A percentile compares a stretch with the other conserved stretches of the same genome.
Evolutionary conservation across 495 filamentous ascomycete genomes (phyloP).

Genomic region (Tuber microsphaerosporum): DNA sequence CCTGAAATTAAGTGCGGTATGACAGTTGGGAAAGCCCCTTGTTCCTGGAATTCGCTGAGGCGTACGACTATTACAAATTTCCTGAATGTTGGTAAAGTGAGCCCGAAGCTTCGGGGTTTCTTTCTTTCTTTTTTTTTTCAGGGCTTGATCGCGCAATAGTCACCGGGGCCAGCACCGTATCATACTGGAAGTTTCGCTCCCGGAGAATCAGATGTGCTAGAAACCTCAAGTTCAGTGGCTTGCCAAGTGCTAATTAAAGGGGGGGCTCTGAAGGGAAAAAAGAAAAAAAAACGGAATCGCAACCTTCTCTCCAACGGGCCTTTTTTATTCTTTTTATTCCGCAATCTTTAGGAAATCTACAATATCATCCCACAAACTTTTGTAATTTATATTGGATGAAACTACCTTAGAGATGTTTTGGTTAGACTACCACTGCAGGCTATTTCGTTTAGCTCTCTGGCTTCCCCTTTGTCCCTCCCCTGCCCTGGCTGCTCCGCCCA

Average conservation of each 20-base stretch:
- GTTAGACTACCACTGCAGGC: neutral
- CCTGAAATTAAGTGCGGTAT: neutral
- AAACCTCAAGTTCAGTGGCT: neutral
- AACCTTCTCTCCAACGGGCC: no score
- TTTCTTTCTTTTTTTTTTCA: neutral
- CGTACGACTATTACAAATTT: neutral
- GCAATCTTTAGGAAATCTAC: neutral
- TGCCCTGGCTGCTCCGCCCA: neutral
- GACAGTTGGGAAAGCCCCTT: slow-evolving; percentile 2
- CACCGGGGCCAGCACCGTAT: neutral
- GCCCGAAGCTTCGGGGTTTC: neutral
- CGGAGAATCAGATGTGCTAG: neutral
- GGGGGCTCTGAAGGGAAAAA: neutral
- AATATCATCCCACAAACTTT: neutral
- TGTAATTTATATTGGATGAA: neutral
- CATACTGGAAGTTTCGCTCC: neutral
- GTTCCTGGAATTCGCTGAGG: neutral
- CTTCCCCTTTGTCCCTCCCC: neutral
- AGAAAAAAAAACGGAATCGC: neutral
- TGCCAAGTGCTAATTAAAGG: slow-evolving; percentile 5
- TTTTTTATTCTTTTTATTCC: no score
- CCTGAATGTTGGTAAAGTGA: neutral
- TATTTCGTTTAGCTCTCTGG: neutral
- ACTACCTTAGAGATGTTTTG: neutral
- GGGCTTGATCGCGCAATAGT: neutral